phyloP scores from a whole-genome alignment of 345 rosid species.

The Brassica incana region DNA sequence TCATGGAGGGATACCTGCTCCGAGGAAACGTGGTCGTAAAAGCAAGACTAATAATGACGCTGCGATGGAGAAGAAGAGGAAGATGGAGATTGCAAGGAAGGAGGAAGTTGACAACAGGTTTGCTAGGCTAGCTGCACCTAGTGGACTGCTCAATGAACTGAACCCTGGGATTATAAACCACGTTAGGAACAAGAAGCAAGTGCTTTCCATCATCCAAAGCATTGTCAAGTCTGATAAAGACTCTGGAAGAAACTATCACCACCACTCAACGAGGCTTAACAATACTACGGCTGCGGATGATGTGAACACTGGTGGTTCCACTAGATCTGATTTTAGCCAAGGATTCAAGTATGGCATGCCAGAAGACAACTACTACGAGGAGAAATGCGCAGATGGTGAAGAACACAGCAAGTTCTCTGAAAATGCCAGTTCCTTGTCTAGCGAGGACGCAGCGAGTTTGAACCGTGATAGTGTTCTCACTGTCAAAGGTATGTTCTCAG shows the following conservation, averaged over 20 bases:
- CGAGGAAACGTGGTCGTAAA: constrained; percentile 74
- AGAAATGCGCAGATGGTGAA: constrained; percentile 25
- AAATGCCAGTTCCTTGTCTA: constrained; percentile 29
- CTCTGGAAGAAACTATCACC: constrained; percentile 17
- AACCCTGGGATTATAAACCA: constrained; percentile 94
- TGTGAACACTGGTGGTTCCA: constrained; percentile 18
- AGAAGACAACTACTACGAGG: constrained; percentile 21
- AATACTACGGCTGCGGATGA: constrained; percentile 18
- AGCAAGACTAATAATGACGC: constrained; percentile 37
- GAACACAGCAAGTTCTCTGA: constrained; percentile 24
- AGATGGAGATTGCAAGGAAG: constrained; percentile 72
- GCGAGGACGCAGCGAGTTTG: constrained; percentile 19
- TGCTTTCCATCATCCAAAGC: constrained; percentile 86
- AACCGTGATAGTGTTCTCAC: constrained; percentile 38
- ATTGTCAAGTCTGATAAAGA: constrained; percentile 58
- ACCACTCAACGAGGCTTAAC: constrained; percentile 4
- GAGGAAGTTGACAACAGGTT: constrained; percentile 79
- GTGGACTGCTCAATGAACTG: constrained; percentile 81
- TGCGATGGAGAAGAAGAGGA: constrained; percentile 51
- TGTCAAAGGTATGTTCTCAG: constrained; percentile 35
- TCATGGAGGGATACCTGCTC: constrained; percentile 67
- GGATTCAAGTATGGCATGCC: constrained; percentile 23
- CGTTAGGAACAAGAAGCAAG: constrained; percentile 90
- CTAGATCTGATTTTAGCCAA: constrained; percentile 24
- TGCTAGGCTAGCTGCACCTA: constrained; percentile 83